These are phyloP conservation scores for Teunomyces stri DNA, from an alignment of 805 yeast species.

Conservation along the genomic window DNA sequence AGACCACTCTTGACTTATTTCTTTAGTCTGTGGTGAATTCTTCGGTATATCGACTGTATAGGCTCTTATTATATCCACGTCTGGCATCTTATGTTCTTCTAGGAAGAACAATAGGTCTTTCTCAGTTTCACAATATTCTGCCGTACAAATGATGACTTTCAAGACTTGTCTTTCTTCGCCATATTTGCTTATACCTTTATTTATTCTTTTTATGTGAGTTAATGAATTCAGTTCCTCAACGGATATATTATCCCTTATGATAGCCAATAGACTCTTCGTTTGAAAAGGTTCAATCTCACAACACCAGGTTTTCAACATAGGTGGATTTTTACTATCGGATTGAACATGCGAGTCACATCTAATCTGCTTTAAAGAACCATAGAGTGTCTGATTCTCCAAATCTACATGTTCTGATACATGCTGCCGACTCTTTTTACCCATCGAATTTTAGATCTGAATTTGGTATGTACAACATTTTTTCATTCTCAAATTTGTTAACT, in stretches of 20 bases:
- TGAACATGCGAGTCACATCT: constrained; percentile 12
- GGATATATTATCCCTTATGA: constrained; percentile 25
- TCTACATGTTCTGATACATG: constrained; percentile 35
- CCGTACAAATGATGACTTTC: constrained; percentile 48
- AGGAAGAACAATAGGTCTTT: constrained; percentile 15
- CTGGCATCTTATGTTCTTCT: background rate
- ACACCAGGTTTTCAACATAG: constrained; percentile 45
- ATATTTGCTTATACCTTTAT: constrained; percentile 8
- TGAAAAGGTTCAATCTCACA: constrained; percentile 42
- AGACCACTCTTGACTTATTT: constrained; percentile 67
- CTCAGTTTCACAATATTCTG: constrained; percentile 22
- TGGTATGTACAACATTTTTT: background rate
- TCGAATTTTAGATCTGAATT: background rate
- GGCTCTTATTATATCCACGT: background rate
- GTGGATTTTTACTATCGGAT: constrained; percentile 17
- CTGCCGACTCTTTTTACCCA: background rate
- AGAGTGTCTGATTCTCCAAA: constrained; percentile 43
- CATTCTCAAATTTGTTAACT: background rate
- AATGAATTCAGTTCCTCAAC: constrained; percentile 25
- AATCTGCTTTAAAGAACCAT: constrained; percentile 46
- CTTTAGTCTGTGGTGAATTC: constrained; percentile 63
- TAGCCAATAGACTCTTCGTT: constrained; percentile 24
- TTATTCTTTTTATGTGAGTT: constrained; percentile 55
- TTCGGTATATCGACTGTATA: constrained; percentile 2
- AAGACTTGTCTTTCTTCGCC: constrained; percentile 15